phyloP scores from a whole-genome alignment of 257 asterid genomes.

The Scutellaria minor region DNA sequence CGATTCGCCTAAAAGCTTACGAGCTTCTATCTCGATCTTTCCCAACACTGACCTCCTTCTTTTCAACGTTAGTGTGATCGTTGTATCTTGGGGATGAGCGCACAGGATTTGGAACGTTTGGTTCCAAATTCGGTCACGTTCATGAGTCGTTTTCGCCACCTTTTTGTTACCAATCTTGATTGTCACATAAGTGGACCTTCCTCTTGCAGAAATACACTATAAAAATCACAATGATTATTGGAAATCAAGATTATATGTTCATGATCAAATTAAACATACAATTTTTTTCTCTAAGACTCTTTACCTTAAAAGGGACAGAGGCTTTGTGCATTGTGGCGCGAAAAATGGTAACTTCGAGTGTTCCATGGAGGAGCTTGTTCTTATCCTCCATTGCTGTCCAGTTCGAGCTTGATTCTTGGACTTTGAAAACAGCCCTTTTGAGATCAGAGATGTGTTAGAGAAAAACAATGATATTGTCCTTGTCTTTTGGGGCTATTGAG shows the following conservation, averaged over 20 bases:
- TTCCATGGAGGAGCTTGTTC: constrained; percentile 75
- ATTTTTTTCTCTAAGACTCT: neutral
- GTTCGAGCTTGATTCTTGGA: constrained; percentile 14
- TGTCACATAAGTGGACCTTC: constrained; percentile 67
- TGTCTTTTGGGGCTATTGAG: neutral
- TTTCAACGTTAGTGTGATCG: constrained; percentile 65
- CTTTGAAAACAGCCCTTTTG: constrained; percentile 18
- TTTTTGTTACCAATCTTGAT: constrained; percentile 66
- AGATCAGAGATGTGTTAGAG: constrained; percentile 16
- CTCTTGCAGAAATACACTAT: constrained; percentile 64
- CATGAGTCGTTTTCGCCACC: constrained; percentile 70
- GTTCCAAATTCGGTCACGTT: constrained; percentile 68
- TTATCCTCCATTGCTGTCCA: constrained; percentile 55
- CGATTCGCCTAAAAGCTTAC: constrained; percentile 51
- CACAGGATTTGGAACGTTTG: constrained; percentile 84
- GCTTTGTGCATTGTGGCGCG: constrained; percentile 60
- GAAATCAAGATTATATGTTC: neutral
- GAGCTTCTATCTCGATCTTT: constrained; percentile 52
- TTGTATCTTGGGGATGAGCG: constrained; percentile 70
- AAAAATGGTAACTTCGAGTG: constrained; percentile 85
- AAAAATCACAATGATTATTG: constrained; percentile 1
- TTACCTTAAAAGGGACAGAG: constrained; percentile 57
- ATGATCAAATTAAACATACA: neutral
- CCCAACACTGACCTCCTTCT: constrained; percentile 62
- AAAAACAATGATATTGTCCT: neutral